phyloP scores from a whole-genome alignment of 495 filamentous ascomycete species.

The Penicillium riverlandense region DNA sequence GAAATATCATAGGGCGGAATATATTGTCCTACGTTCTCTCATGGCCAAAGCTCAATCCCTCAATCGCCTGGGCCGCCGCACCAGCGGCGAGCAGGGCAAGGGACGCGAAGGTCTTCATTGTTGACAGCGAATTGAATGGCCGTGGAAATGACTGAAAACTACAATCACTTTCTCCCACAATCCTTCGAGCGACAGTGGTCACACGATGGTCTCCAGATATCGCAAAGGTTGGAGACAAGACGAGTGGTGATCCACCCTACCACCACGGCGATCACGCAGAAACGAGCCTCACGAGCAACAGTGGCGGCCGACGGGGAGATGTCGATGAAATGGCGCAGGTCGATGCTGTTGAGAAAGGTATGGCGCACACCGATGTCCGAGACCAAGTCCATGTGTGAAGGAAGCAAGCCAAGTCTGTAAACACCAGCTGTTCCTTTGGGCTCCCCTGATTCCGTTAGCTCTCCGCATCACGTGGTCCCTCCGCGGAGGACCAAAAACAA shows the following conservation, averaged over 20 bases:
- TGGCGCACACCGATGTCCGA: constrained; percentile 46
- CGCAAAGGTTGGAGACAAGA: constrained; percentile 34
- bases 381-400: constrained; percentile 33
- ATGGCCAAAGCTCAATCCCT: constrained; percentile 73
- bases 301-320: constrained; percentile 37
- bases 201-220: constrained; percentile 20
- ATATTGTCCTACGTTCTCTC: constrained; percentile 46
- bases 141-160: neutral
- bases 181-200: constrained; percentile 18
- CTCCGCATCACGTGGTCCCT: constrained; percentile 11
- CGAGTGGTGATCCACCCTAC: constrained; percentile 42
- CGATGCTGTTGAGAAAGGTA: constrained; percentile 36
- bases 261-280: constrained; percentile 43
- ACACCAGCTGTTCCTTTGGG: constrained; percentile 14
- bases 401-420: neutral
- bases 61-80: constrained; percentile 54
- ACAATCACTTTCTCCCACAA: constrained; percentile 1
- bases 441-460: constrained; percentile 16
- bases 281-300: constrained; percentile 36
- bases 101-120: constrained; percentile 32
- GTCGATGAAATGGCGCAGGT: constrained; percentile 40
- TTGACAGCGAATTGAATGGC: neutral
- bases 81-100: constrained; percentile 45
- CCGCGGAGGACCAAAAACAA: constrained; percentile 8
- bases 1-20: neutral